Conservation (phyloP, 495 filamentous ascomycete species). For the Trichocladium antarcticum region DNA sequence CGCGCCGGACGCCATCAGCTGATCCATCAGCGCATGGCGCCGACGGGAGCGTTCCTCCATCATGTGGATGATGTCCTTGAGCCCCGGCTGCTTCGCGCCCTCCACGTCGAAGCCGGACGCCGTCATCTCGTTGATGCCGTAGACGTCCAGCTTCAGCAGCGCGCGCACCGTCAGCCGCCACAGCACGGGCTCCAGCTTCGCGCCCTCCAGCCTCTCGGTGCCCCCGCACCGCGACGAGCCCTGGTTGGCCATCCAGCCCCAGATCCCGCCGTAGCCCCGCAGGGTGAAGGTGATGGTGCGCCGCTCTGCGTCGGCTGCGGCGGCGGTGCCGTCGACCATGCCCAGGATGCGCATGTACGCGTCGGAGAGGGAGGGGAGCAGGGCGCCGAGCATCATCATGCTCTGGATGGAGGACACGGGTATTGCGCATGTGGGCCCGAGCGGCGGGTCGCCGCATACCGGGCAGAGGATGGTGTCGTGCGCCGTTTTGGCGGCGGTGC, state of each 20-base stretch:
- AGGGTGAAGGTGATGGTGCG: slow-evolving; percentile 35
- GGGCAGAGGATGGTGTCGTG: slow-evolving; percentile 49
- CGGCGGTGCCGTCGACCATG: slow-evolving; percentile 36
- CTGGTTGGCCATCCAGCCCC: slow-evolving; percentile 18
- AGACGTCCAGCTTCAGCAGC: slow-evolving; percentile 42
- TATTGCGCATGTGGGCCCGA: slow-evolving; percentile 12
- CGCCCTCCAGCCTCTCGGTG: slow-evolving; percentile 16
- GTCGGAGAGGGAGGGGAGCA: slow-evolving; percentile 52
- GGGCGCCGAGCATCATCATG: slow-evolving; percentile 54
- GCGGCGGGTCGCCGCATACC: slow-evolving; percentile 40
- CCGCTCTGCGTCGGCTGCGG: slow-evolving; percentile 27
- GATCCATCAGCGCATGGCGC: slow-evolving; percentile 33
- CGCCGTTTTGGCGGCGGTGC: slow-evolving; percentile 45
- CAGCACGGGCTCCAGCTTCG: slow-evolving; percentile 34
- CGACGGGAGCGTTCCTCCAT: slow-evolving; percentile 38
- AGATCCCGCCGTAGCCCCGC: slow-evolving; percentile 37
- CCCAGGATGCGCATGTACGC: slow-evolving; percentile 41
- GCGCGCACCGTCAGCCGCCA: slow-evolving; percentile 43
- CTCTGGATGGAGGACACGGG: slow-evolving; percentile 45
- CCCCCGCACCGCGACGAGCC: slow-evolving; percentile 16
- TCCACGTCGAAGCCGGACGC: slow-evolving; percentile 1
- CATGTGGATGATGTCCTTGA: slow-evolving; percentile 40
- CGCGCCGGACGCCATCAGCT: slow-evolving; percentile 22
- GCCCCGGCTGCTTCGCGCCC: slow-evolving; percentile 19
- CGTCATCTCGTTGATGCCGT: slow-evolving; percentile 31